These are phyloP conservation scores for Eragrostis curvula DNA, from an alignment of 176 grass and related monocot species.

Conservation along the genomic window DNA sequence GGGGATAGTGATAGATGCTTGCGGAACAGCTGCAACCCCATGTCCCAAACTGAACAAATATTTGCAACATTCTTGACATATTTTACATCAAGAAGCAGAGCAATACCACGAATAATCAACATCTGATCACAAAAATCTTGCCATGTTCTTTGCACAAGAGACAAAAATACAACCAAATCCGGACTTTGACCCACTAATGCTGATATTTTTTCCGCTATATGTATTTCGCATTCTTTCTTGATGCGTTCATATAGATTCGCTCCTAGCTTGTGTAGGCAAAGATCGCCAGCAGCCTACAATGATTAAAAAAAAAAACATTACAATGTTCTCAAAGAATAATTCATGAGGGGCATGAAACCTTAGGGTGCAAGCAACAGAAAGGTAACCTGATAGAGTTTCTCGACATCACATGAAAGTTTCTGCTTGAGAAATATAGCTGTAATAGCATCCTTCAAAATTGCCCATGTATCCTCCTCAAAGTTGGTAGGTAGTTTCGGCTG, in stretches of 20 bases:
- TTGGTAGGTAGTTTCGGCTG: conserved; percentile 87
- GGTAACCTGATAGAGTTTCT: conserved; percentile 96
- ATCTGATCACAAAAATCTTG: conserved; percentile 99
- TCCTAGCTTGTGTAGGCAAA: conserved; percentile 91
- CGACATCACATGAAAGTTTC: conserved; percentile 80
- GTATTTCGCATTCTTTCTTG: conserved; percentile 93
- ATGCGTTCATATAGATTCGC: conserved; percentile 84
- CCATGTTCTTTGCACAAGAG: conserved; percentile 90
- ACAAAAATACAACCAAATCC: conserved; percentile 95
- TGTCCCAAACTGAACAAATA: conserved; percentile 90
- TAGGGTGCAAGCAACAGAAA: conserved; percentile 27
- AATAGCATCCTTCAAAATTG: conserved; percentile 88
- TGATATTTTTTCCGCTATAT: conserved; percentile 82
- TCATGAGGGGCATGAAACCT: background rate
- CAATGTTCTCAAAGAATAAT: conserved; percentile 35
- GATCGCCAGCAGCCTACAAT: conserved; percentile 78
- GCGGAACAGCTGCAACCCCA: conserved; percentile 91
- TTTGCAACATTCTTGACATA: conserved; percentile 93
- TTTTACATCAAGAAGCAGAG: conserved; percentile 96
- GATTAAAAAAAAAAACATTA: conserved; percentile 36
- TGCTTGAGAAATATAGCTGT: conserved; percentile 96
- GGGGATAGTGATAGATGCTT: conserved; percentile 71
- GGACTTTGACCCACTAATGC: conserved; percentile 92
- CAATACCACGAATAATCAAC: conserved; percentile 98
- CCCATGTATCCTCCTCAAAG: conserved; percentile 97